phyloP scores from a whole-genome alignment of 1,284 basidiomycete genomes.

The Acaromyces ingoldii region DNA sequence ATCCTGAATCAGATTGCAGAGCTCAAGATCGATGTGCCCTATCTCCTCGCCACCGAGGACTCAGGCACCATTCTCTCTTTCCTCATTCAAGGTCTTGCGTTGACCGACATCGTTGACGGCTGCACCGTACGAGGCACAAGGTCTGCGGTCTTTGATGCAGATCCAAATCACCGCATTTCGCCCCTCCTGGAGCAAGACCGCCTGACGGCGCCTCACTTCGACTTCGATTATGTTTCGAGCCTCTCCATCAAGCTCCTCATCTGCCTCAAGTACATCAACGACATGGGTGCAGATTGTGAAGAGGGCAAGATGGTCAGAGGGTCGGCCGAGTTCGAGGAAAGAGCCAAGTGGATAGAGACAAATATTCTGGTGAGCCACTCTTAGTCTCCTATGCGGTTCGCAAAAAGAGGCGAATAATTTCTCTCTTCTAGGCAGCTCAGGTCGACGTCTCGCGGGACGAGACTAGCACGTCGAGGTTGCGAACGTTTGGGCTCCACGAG shows the following conservation, averaged over 20 bases:
- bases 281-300: constrained; percentile 22
- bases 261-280: constrained; percentile 27
- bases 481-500: constrained; percentile 27
- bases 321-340: neutral
- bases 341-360: neutral
- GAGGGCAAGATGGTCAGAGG: neutral
- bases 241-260: constrained; percentile 20
- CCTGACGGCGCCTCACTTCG: neutral
- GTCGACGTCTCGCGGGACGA: too few species aligned
- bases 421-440: too few species aligned
- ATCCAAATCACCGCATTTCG: neutral
- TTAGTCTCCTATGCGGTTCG: neutral
- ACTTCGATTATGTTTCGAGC: constrained; percentile 3
- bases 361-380: neutral
- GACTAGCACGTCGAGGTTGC: constrained; percentile 11
- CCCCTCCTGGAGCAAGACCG: neutral
- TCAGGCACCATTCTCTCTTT: constrained; percentile 3
- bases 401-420: too few species aligned
- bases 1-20: too few species aligned
- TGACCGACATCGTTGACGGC: neutral
- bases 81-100: constrained; percentile 1
- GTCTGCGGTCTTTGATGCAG: too few species aligned
- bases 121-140: too few species aligned
- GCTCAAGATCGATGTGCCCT: neutral
- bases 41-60: neutral